Conservation (phyloP, 179 eudicot species). For the Silene vulgaris region DNA sequence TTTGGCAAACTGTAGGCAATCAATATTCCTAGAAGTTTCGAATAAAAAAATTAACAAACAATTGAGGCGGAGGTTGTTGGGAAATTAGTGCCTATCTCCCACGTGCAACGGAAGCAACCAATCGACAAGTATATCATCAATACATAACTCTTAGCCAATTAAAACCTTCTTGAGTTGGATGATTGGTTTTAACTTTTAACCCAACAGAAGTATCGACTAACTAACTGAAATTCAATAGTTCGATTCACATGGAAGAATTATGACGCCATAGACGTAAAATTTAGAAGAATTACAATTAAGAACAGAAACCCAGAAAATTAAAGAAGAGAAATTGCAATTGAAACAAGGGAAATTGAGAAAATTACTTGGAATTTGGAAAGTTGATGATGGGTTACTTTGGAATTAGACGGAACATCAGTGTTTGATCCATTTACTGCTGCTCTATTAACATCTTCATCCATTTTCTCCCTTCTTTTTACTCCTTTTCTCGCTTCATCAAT, state of each 20-base stretch:
- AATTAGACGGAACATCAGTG: constrained; percentile 17
- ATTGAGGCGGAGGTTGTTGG: too few relatives aligned
- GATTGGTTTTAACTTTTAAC: too few relatives aligned
- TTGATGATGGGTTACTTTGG: constrained; percentile 28
- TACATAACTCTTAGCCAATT: too few relatives aligned
- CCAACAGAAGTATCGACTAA: not conserved
- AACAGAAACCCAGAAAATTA: not conserved
- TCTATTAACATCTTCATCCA: constrained; percentile 26
- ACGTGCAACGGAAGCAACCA: too few relatives aligned
- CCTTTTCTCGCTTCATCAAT: not conserved
- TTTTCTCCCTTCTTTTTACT: constrained; percentile 1
- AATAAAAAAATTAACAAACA: too few relatives aligned
- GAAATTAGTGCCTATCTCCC: too few relatives aligned
- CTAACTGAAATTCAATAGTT: not conserved
- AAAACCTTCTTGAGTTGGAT: too few relatives aligned
- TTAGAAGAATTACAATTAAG: not conserved
- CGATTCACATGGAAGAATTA: not conserved
- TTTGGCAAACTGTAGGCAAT: too few relatives aligned
- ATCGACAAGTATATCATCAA: too few relatives aligned
- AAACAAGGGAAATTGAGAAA: not conserved
- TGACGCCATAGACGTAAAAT: not conserved
- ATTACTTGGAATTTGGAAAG: constrained; percentile 35
- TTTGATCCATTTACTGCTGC: constrained; percentile 17
- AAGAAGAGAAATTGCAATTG: not conserved
- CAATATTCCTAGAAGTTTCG: too few relatives aligned